Evolutionary conservation across 192 early-diverging fungal genomes (phyloP), one percentile per base, ranked within the genome.

Genomic region (Rhizophagus prolifer): DNA sequence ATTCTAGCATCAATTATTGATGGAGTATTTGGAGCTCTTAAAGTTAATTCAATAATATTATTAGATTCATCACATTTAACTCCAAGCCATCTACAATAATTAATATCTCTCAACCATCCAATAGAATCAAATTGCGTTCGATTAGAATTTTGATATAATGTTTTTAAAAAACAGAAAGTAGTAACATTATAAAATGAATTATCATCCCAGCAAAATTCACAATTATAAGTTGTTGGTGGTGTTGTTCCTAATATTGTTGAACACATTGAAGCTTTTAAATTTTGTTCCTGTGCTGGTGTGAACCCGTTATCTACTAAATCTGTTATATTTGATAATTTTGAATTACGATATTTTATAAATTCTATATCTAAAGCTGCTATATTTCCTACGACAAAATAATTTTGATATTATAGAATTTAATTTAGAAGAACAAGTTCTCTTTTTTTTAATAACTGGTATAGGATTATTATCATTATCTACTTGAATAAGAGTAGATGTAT

Each of bases 81-180:
- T 10, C 63, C 63, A 66, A 28, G 0, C 74, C 74, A 76, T 66
- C 1, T 6, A 76, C 74, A 76, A 65, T 30, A 76, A n/a, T 66
- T 1, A 9, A 4, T 44, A 64, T 76, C 36, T 16, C 4, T 9
- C 63, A 76, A 30, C 74, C 74, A 76, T 9, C 26, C 23, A 5
- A 31, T 2, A 0, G 10, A n/a, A 8, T 76, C 74, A 9, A 76
- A 7, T 16, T 0, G 2, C 13, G 63, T 62, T n/a, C 21, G 25
- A 54, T 76, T 76, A n/a, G 62, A 12, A 65, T 66, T 76, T 0
- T 28, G 8, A 59, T 2, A 76, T 66, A 7, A 30, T 26, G 36
- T 7, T 76, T 66, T 76, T 26, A 76, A 54, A 0, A 46, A 46
- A 23, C 74, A 76, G 50, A 76, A 76, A 13, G 28, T 2, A 4